Evolutionary conservation across 768 basidiomycete genomes (phyloP).

Genomic region (Xerocomus brunneocitrinus): DNA sequence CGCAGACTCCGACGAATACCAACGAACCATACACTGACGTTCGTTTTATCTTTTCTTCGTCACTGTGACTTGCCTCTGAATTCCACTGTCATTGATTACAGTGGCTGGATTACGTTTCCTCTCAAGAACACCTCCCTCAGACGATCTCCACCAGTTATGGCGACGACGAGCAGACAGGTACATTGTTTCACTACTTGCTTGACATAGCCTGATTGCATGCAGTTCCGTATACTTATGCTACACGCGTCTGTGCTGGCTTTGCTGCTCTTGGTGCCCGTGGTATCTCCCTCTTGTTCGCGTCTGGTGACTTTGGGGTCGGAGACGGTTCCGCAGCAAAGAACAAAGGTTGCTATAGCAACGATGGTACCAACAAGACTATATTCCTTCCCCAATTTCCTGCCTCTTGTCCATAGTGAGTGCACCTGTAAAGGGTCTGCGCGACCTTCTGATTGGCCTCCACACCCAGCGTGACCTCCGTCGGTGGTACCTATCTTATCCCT

Average conservation of each 20-base stretch:
- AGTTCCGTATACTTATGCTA: too few species aligned
- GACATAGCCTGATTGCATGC: too few species aligned
- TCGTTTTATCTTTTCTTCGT: slow-evolving; percentile 9
- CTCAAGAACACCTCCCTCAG: slow-evolving; percentile 44
- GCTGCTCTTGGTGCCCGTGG: slow-evolving; percentile 66
- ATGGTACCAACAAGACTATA: slow-evolving; percentile 46
- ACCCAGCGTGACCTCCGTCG: slow-evolving; percentile 66
- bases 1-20: slow-evolving; percentile 32
- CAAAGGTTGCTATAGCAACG: slow-evolving; percentile 54
- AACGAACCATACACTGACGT: slow-evolving; percentile 50
- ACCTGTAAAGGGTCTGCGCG: background rate
- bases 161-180: slow-evolving; percentile 68
- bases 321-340: slow-evolving; percentile 48
- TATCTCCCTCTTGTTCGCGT: slow-evolving; percentile 58
- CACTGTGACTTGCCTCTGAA: background rate
- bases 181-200: too few species aligned
- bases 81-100: slow-evolving; percentile 20
- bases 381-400: slow-evolving; percentile 65
- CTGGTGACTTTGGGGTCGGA: slow-evolving; percentile 68
- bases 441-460: background rate
- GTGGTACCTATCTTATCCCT: slow-evolving; percentile 56
- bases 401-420: slow-evolving; percentile 48
- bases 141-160: slow-evolving; percentile 71
- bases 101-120: slow-evolving; percentile 23
- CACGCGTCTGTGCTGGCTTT: too few species aligned